These are phyloP conservation scores for Suillus spraguei DNA, from an alignment of 768 basidiomycete genomes.

Conservation along the genomic window DNA sequence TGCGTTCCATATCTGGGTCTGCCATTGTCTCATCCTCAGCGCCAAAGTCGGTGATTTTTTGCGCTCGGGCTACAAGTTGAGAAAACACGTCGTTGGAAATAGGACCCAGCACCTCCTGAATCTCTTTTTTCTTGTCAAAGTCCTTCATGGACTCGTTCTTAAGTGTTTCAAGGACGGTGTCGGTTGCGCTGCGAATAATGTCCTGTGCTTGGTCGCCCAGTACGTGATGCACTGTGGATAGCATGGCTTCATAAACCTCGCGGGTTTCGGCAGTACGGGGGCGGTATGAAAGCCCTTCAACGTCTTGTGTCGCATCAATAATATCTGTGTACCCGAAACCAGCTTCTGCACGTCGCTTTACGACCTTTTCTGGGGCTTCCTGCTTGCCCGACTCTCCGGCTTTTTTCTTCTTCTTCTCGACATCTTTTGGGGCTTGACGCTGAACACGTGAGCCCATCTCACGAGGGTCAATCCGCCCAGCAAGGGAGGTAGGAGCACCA, in stretches of 20 bases:
- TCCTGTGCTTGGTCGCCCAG: conserved; percentile 97
- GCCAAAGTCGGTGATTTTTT: conserved; percentile 96
- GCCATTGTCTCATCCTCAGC: conserved; percentile 80
- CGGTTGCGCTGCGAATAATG: conserved; percentile 94
- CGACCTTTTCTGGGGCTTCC: conserved; percentile 59
- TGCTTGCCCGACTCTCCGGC: conserved; percentile 54
- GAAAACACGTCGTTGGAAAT: conserved; percentile 77
- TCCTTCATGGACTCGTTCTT: conserved; percentile 91
- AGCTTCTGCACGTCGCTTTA: conserved; percentile 63
- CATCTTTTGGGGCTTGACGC: conserved; percentile 81
- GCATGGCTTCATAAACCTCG: conserved; percentile 91
- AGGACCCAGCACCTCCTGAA: conserved; percentile 72
- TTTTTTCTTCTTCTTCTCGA: conserved; percentile 94
- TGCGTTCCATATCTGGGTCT: conserved; percentile 79
- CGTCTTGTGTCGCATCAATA: conserved; percentile 90
- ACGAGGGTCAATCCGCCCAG: conserved; percentile 83
- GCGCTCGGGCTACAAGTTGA: conserved; percentile 80
- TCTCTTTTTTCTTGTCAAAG: conserved; percentile 96
- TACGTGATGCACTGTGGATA: conserved; percentile 76
- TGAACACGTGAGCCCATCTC: conserved; percentile 94
- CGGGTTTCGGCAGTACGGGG: conserved; percentile 94
- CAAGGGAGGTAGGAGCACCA: conserved; percentile 92
- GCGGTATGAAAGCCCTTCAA: conserved; percentile 91
- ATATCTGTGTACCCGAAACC: conserved; percentile 87
- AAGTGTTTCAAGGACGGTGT: conserved; percentile 82